Percentiles rank a stretch among this genome's conserved stretches.
phyloP scores from a whole-genome alignment of 2,329 filamentous ascomycete genomes.

The Xylariales sp. region DNA sequence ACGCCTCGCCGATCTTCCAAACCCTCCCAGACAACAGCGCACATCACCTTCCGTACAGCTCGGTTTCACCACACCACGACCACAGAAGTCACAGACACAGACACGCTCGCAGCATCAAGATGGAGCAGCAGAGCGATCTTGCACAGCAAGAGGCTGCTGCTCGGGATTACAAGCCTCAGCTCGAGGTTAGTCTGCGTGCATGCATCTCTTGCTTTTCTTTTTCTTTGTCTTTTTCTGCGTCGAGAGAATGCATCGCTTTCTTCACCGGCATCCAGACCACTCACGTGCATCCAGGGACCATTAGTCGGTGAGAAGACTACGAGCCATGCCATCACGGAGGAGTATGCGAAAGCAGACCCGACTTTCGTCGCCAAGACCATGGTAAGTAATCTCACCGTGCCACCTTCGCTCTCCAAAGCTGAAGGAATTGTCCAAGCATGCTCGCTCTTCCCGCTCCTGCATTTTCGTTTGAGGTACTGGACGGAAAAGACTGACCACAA shows the following conservation, averaged over 20 bases:
- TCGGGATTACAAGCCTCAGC: slow-evolving; percentile 52
- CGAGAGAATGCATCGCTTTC: too few relatives aligned
- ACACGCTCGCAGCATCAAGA: slow-evolving; percentile 25
- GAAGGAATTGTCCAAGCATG: too few relatives aligned
- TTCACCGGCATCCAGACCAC: slow-evolving; percentile 17
- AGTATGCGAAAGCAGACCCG: slow-evolving; percentile 85
- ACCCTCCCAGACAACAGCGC: slow-evolving; percentile 10
- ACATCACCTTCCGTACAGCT: slow-evolving; percentile 11
- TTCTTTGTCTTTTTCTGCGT: background rate
- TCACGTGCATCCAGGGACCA: slow-evolving; percentile 59
- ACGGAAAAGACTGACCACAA: too few relatives aligned
- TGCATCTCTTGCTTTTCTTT: background rate
- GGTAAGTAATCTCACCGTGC: too few relatives aligned
- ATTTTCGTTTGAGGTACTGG: too few relatives aligned
- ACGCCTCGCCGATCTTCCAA: slow-evolving; percentile 20
- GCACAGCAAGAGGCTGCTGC: slow-evolving; percentile 58
- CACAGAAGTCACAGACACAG: slow-evolving; percentile 12
- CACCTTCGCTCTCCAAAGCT: too few relatives aligned
- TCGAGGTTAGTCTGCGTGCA: slow-evolving; percentile 40
- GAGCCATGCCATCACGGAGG: slow-evolving; percentile 71
- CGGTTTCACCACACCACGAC: slow-evolving; percentile 13
- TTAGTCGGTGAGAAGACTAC: slow-evolving; percentile 74
- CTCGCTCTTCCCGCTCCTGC: too few relatives aligned
- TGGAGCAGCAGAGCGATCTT: slow-evolving; percentile 41
- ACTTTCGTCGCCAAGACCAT: slow-evolving; percentile 82